Evolutionary conservation across 495 filamentous ascomycete genomes (phyloP), one percentile per base, ranked within the genome.

Genomic region (Coniosporium apollinis): DNA sequence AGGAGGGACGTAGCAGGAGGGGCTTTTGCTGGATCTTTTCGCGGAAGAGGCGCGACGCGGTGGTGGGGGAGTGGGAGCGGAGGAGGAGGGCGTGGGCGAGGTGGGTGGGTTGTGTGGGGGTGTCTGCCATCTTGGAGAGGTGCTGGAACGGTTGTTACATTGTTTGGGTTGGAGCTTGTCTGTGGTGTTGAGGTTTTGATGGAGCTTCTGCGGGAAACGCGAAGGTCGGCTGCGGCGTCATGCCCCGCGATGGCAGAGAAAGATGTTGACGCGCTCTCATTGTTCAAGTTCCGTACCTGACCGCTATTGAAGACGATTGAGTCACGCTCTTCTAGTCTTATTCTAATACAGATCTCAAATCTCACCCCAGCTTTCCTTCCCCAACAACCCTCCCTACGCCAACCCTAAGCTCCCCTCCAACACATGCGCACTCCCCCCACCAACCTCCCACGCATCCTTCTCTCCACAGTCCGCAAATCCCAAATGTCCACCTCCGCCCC

Each of bases 1-100:
- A 75, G 17, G 77, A 75, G 10, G 84, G 74, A 26, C 72, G 69
- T 0, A 94, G 72, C 54, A 71, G 72, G 43, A 97, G 74, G 0
- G 84, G 82, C 41, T 82, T 82, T 43, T 80, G 71, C 43, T 79
- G 71, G 50, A 94, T 65, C 53, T 84, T 82, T 36, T 89, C 78
- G 37, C 68, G 64, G 64, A 80, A 82, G 61, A 93, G 78, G 5
- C 66, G 59, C 7, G 56, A 52, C 15, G 82, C 74, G 37, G 66
- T 72, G 28, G 70, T 64, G 15, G 82, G 71, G 21, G 75, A 70
- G 61, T 89, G 79, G 15, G 82, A 82, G 43, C 74, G 74, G 6
- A 58, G 44, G 41, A 96, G 78, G 25, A 96, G 73, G 4, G 54
- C 51, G 22, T 72, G 68, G 3, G 77, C 76, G 15, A 82, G 66